Evolutionary conservation across 2,329 filamentous ascomycete species (phyloP).

Genomic region (Scedosporium aurantiacum): DNA sequence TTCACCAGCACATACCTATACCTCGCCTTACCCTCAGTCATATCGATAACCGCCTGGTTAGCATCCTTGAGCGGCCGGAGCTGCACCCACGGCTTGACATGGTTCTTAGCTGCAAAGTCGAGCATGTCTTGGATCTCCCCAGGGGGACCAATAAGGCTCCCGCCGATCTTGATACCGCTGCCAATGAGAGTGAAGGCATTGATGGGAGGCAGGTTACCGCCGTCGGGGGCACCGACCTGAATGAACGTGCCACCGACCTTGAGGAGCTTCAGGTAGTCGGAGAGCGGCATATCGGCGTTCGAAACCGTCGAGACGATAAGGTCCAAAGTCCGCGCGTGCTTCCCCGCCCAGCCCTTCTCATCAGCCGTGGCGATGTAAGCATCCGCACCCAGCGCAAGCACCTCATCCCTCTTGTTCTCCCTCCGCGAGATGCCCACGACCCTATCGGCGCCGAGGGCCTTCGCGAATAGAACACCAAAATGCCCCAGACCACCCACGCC

Average conservation of each 20-base stretch:
- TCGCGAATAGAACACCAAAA: slow-evolving; percentile 57
- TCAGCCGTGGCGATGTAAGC: slow-evolving; percentile 32
- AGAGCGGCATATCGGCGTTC: slow-evolving; percentile 42
- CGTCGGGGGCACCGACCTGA: slow-evolving; percentile 39
- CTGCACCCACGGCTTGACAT: slow-evolving; percentile 46
- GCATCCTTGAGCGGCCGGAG: slow-evolving; percentile 41
- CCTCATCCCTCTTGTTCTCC: slow-evolving; percentile 41
- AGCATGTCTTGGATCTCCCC: slow-evolving; percentile 49
- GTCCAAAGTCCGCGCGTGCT: slow-evolving; percentile 40
- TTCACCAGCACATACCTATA: slow-evolving; percentile 36
- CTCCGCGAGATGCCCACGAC: slow-evolving; percentile 49
- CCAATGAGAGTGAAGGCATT: slow-evolving; percentile 43
- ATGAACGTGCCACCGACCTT: slow-evolving; percentile 49
- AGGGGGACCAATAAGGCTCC: slow-evolving; percentile 36
- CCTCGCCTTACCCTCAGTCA: slow-evolving; percentile 40
- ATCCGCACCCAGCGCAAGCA: slow-evolving; percentile 45
- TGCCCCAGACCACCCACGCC: slow-evolving; percentile 60
- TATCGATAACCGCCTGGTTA: slow-evolving; percentile 42
- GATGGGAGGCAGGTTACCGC: slow-evolving; percentile 19
- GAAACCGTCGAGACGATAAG: slow-evolving; percentile 50
- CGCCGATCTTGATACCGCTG: slow-evolving; percentile 41
- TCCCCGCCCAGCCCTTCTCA: slow-evolving; percentile 42
- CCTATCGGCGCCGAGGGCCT: slow-evolving; percentile 52
- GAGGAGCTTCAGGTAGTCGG: slow-evolving; percentile 49
- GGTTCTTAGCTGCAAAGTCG: slow-evolving; percentile 43